phyloP scores from a whole-genome alignment of 2,329 filamentous ascomycete species.

The Hypomyces rosellus region DNA sequence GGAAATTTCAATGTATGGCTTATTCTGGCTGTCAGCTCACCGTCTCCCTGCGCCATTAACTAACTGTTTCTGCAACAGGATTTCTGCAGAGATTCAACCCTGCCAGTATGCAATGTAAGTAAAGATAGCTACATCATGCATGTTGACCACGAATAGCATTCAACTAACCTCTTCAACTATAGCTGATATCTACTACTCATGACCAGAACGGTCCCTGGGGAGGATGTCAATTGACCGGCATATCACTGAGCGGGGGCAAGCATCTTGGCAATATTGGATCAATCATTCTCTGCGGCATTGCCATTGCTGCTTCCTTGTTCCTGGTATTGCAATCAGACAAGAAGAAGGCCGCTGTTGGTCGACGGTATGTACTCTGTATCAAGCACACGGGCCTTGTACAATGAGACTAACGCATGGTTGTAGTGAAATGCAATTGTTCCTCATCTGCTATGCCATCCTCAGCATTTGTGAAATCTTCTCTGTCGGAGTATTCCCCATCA shows the following conservation, averaged over 20 bases:
- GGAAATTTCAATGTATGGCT: slow-evolving; percentile 52
- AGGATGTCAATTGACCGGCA: slow-evolving; percentile 71
- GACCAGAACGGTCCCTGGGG: slow-evolving; percentile 55
- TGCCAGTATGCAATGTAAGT: slow-evolving; percentile 80
- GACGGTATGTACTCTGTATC: slow-evolving; percentile 56
- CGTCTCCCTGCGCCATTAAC: slow-evolving; percentile 14
- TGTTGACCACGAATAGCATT: background rate
- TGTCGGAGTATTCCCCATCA: slow-evolving; percentile 79
- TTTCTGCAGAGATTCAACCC: slow-evolving; percentile 77
- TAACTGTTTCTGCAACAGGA: slow-evolving; percentile 43
- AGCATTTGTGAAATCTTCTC: slow-evolving; percentile 96
- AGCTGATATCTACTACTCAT: slow-evolving; percentile 47
- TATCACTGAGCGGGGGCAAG: slow-evolving; percentile 58
- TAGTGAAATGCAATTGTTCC: slow-evolving; percentile 95
- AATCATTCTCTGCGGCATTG: slow-evolving; percentile 73
- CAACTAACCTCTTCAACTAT: slow-evolving; percentile 2
- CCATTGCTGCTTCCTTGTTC: slow-evolving; percentile 61
- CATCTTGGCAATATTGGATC: slow-evolving; percentile 86
- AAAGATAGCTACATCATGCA: background rate
- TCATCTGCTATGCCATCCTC: slow-evolving; percentile 77
- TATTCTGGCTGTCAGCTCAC: background rate
- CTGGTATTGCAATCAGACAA: slow-evolving; percentile 75
- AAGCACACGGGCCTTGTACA: background rate
- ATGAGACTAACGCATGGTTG: slow-evolving; percentile 9
- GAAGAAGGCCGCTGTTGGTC: slow-evolving; percentile 89